A percentile compares a stretch with the other conserved stretches of the same genome.
phyloP scores from a whole-genome alignment of 1,139 yeast genomes.

The Pichia sp. region DNA sequence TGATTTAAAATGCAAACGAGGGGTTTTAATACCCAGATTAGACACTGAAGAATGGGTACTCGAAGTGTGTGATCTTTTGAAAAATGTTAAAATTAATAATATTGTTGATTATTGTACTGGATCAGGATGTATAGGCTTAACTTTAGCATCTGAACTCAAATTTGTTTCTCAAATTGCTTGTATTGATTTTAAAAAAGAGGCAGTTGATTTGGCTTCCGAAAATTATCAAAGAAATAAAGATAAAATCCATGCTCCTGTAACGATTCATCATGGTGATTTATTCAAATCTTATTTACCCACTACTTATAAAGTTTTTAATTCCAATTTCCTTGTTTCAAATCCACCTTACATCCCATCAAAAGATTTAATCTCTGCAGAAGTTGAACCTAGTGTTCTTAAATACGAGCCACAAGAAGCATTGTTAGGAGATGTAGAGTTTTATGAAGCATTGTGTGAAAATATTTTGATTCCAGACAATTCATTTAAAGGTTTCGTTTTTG shows the following conservation, averaged over 20 bases:
- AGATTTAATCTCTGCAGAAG: conserved; percentile 35
- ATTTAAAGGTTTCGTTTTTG: conserved; percentile 28
- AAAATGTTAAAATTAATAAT: conserved; percentile 9
- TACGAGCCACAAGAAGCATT: conserved; percentile 79
- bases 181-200: conserved; percentile 54
- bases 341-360: conserved; percentile 77
- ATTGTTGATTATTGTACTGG: conserved; percentile 84
- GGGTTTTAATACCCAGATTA: conserved; percentile 86
- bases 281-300: conserved; percentile 29
- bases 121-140: conserved; percentile 76
- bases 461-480: conserved; percentile 33
- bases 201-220: conserved; percentile 43
- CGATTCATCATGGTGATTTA: conserved; percentile 16
- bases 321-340: conserved; percentile 65
- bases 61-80: conserved; percentile 34
- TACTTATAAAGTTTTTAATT: neutral
- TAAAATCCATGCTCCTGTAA: neutral
- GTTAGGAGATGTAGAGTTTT: conserved; percentile 70
- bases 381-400: conserved; percentile 47
- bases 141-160: conserved; percentile 31
- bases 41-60: conserved; percentile 91
- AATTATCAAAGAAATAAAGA: conserved; percentile 34
- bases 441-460: conserved; percentile 46
- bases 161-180: conserved; percentile 39
- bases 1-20: conserved; percentile 50